Conservation (phyloP, 129 eudicot genomes). For the Chrysanthemum seticuspe region DNA sequence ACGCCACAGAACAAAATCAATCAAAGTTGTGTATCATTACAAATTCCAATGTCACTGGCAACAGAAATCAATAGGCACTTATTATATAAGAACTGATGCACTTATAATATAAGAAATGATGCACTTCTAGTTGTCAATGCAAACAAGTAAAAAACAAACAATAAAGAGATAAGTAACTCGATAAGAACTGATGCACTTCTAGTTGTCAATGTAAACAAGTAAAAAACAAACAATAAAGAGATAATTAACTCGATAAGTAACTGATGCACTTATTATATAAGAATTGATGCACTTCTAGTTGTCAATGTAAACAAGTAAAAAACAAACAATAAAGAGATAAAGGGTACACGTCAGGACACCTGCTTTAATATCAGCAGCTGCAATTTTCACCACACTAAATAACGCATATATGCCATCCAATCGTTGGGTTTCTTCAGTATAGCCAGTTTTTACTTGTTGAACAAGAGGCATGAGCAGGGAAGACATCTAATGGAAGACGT, state of each 20-base stretch:
- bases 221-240: no score
- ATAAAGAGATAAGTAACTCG: background rate
- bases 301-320: background rate
- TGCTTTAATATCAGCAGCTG: conserved; percentile 83
- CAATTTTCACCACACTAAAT: conserved; percentile 62
- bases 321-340: background rate
- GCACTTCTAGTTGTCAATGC: background rate
- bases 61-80: background rate
- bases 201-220: no score
- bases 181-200: no score
- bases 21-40: background rate
- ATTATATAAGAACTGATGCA: no score
- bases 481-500: conserved; percentile 48
- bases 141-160: background rate
- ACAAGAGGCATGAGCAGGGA: conserved; percentile 70
- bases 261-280: no score
- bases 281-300: background rate
- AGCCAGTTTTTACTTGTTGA: conserved; percentile 88
- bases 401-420: conserved; percentile 92
- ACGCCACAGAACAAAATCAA: background rate
- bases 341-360: conserved; percentile 35
- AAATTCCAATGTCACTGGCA: background rate
- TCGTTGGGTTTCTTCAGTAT: conserved; percentile 80
- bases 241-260: no score
- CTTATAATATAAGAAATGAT: no score